Evolutionary conservation across 805 yeast species (phyloP), one percentile per base, ranked within the genome.

Genomic region (Metschnikowia gelsemii): DNA sequence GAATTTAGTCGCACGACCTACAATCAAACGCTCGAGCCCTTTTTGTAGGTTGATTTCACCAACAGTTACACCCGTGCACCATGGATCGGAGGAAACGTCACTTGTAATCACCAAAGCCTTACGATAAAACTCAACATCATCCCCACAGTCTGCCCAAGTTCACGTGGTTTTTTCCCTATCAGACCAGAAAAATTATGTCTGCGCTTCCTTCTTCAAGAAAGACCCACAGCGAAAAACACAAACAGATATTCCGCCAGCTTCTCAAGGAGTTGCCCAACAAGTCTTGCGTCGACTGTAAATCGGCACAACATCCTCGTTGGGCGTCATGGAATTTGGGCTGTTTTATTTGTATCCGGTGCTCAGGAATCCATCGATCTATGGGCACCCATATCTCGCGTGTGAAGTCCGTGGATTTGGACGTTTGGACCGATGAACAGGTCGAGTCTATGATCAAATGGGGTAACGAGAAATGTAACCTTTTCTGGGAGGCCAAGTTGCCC

Each of bases 251-350:
- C 48, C 80, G 80, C 62, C 79, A 83, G 23, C 72, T 93, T 23
- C 75, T 93, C 32, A 80, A 79, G 44, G 96, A 88, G 54, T 80
- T 81, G 1, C 79, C 79, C 26, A 93, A 93, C 70, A 79, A 78
- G 56, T 61, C 68, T 32, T 91, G 99, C 63, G 96, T 90, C 2
- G 99, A 91, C 63, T 91, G 99, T 66, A 91, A 93, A 62, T 75
- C 81, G 0, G 76, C 91, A 11, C 76, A 84, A 25, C 95, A 91
- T 63, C 99, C 99, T 17, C 76, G 98, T 40, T 91, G 99, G 99
- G 96, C 98, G 8, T 83, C 95, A 14, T 91, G 97, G 96, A 89
- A 84, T 54, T 63, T 91, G 40, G 99, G 99, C 18, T 80, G 93
- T 42, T 90, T 93, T 57, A 77, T 91, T 30, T 91, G 99, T 63